Conservation (phyloP, 2,329 filamentous ascomycete genomes). For the Tolypocladium tropicale region DNA sequence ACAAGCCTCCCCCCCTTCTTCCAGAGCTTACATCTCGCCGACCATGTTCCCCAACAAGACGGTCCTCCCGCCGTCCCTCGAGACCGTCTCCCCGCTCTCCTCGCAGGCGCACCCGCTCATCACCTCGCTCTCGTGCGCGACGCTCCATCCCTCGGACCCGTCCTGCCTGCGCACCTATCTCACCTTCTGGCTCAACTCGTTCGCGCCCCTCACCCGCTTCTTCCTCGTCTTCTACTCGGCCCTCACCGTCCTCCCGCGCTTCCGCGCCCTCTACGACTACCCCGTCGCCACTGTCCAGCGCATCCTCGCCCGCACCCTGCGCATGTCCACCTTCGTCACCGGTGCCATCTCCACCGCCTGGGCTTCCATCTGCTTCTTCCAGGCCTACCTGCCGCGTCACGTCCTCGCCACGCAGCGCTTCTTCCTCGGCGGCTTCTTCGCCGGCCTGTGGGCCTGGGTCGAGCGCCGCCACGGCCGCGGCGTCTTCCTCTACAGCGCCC, state of each 20-base stretch:
- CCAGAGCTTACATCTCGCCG: conserved; percentile 67
- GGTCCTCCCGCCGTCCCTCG: conserved; percentile 56
- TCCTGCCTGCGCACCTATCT: conserved; percentile 82
- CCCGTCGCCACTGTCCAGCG: conserved; percentile 58
- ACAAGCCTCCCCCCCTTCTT: too few species aligned
- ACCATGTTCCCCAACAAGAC: conserved; percentile 71
- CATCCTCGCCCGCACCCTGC: conserved; percentile 59
- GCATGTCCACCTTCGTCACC: conserved; percentile 63
- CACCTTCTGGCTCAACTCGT: conserved; percentile 76
- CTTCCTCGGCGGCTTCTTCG: conserved; percentile 79
- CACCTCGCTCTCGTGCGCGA: conserved; percentile 74
- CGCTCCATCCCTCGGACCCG: conserved; percentile 78
- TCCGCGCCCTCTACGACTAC: conserved; percentile 56
- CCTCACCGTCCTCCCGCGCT: conserved; percentile 54
- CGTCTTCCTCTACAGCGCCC: conserved; percentile 69
- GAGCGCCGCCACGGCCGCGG: conserved; percentile 53
- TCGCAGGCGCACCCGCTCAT: conserved; percentile 81
- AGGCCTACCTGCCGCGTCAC: conserved; percentile 62
- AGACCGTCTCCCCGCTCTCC: conserved; percentile 64
- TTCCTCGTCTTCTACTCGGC: conserved; percentile 66
- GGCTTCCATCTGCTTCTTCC: conserved; percentile 85
- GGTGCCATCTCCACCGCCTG: conserved; percentile 79
- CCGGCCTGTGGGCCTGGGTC: conserved; percentile 76
- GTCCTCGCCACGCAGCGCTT: conserved; percentile 75
- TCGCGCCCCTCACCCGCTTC: conserved; percentile 68